Conservation (phyloP, 2,329 filamentous ascomycete species). For the Monilinia laxa region DNA sequence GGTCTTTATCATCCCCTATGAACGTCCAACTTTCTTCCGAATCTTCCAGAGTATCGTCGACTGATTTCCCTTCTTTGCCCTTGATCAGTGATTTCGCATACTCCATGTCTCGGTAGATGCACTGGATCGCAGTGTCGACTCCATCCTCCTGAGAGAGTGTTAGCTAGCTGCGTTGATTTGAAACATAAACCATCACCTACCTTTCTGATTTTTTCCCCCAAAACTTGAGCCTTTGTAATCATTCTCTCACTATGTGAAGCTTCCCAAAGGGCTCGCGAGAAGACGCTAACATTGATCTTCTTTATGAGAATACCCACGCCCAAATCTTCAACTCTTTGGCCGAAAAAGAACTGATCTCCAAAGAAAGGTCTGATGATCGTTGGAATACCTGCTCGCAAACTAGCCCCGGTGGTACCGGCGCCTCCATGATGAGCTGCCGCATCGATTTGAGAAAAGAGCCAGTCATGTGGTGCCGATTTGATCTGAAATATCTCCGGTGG, state of each 20-base stretch:
- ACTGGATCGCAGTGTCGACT: constrained; percentile 85
- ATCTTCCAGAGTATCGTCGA: constrained; percentile 56
- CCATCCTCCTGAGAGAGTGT: constrained; percentile 70
- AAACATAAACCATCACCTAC: constrained; percentile 52
- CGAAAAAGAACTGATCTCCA: constrained; percentile 97
- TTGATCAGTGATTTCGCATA: constrained; percentile 85
- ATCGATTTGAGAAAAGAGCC: constrained; percentile 92
- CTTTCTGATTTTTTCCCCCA: constrained; percentile 85
- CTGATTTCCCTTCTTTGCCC: constrained; percentile 55
- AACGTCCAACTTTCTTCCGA: constrained; percentile 89
- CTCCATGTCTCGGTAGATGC: constrained; percentile 91
- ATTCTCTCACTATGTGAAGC: constrained; percentile 87
- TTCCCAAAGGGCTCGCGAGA: constrained; percentile 86
- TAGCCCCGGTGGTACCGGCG: constrained; percentile 91
- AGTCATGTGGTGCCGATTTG: constrained; percentile 89
- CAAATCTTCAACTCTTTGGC: constrained; percentile 82
- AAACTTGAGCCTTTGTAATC: constrained; percentile 76
- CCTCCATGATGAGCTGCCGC: constrained; percentile 94
- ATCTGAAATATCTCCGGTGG: constrained; percentile 85
- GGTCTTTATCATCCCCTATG: constrained; percentile 55
- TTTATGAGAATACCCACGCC: constrained; percentile 88
- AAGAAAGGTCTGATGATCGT: constrained; percentile 98
- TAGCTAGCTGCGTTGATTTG: constrained; percentile 29
- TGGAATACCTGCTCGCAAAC: constrained; percentile 83
- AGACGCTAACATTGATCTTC: constrained; percentile 82